Evolutionary conservation across 2,329 filamentous ascomycete genomes (phyloP).

Genomic region (Pseudopyrenochaeta lycopersici): DNA sequence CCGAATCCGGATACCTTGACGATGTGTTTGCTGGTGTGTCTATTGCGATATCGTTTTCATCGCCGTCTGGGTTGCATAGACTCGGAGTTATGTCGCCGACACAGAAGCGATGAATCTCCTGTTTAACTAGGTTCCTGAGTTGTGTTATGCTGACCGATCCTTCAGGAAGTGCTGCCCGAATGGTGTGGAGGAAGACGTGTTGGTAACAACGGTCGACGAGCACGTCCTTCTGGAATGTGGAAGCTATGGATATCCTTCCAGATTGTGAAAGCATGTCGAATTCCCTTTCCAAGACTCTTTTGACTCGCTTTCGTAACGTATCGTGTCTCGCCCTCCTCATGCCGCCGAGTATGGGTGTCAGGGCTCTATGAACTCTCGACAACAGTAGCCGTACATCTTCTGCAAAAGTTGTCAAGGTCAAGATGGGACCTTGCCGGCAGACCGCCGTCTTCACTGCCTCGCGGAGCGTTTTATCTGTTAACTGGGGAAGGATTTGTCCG

Average conservation of each 20-base stretch:
- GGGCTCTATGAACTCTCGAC: background rate
- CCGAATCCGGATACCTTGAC: background rate
- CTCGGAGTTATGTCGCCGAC: background rate
- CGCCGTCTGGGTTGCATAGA: background rate
- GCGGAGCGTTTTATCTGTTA: conserved; percentile 1
- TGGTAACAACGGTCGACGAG: conserved; percentile 5
- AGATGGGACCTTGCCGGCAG: conserved; percentile 3
- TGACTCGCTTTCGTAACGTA: conserved; percentile 1
- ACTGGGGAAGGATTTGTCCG: background rate
- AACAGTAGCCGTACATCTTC: conserved; percentile 3
- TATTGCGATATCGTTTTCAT: background rate
- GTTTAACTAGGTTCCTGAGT: background rate
- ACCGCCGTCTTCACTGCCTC: background rate
- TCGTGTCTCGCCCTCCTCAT: background rate
- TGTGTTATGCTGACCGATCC: background rate
- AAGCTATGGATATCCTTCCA: background rate
- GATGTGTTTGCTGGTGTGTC: background rate
- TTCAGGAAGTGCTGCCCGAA: conserved; percentile 2
- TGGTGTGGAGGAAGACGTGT: conserved; percentile 4
- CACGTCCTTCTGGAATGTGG: background rate
- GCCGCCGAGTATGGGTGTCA: background rate
- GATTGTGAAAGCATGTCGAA: conserved; percentile 1
- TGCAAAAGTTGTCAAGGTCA: conserved; percentile 6
- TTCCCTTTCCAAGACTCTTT: background rate
- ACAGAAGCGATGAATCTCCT: background rate